A percentile compares a stretch with the other conserved stretches of the same genome.
Conservation (phyloP, 306 rosid genomes). For the Quercus variabilis region DNA sequence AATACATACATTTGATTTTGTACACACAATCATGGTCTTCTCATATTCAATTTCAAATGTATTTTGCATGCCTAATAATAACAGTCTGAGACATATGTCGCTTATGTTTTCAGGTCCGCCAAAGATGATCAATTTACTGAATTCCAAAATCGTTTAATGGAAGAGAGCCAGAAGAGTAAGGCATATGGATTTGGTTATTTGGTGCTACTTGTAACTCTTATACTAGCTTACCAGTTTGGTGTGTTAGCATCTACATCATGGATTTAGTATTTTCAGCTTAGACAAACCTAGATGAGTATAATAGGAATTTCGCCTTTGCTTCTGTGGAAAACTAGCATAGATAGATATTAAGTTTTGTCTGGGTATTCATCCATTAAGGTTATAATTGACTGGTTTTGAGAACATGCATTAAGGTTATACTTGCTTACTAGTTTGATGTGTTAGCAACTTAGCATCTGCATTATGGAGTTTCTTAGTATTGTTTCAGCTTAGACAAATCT, state of each 20-base stretch:
- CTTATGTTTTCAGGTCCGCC: conserved; percentile 46
- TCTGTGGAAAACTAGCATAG: neutral
- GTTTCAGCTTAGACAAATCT: neutral
- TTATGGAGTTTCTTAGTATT: neutral
- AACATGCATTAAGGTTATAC: neutral
- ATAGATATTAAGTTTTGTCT: neutral
- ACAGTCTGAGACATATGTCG: neutral
- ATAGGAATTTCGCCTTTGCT: neutral
- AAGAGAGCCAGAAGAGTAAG: conserved; percentile 70
- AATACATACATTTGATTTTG: neutral
- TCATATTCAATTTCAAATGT: neutral
- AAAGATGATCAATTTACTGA: conserved; percentile 46
- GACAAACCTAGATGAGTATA: neutral
- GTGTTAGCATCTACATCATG: conserved; percentile 5
- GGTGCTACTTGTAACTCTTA: neutral
- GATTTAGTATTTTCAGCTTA: neutral
- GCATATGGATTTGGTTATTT: neutral
- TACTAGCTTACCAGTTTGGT: neutral
- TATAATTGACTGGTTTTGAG: neutral
- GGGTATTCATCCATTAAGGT: neutral
- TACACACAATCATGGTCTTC: neutral
- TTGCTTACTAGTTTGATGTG: neutral
- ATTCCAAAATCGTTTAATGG: conserved; percentile 49
- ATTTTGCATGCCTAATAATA: neutral
- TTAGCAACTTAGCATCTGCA: neutral